These are phyloP conservation scores for Allium fistulosum DNA, from an alignment of 106 monocot species.

Conservation along the genomic window DNA sequence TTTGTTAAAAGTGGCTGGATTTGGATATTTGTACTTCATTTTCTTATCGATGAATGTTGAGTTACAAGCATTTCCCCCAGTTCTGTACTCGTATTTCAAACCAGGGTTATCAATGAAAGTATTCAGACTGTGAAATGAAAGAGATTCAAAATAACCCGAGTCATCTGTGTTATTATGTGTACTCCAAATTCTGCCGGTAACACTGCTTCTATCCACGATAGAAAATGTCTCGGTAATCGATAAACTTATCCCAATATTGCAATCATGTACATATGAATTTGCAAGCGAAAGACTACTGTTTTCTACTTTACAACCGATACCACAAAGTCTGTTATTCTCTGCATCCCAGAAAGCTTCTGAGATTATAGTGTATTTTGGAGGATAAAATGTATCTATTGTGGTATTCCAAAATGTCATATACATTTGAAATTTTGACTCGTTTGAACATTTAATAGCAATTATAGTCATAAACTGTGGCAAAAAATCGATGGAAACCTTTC, in stretches of 20 bases:
- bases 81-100: conserved; percentile 31
- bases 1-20: neutral
- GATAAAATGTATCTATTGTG: conserved; percentile 8
- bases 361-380: conserved; percentile 9
- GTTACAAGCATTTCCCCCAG: too few species aligned
- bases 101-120: conserved; percentile 17
- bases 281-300: conserved; percentile 5
- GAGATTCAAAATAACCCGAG: conserved; percentile 11
- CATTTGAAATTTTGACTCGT: conserved; percentile 37
- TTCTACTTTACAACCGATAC: conserved; percentile 26
- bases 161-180: conserved; percentile 7
- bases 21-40: conserved; percentile 23
- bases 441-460: conserved; percentile 39
- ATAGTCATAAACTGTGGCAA: conserved; percentile 25
- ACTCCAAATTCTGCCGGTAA: conserved; percentile 39
- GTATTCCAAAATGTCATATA: conserved; percentile 40
- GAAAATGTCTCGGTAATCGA: conserved; percentile 36
- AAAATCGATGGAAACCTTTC: conserved; percentile 4
- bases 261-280: conserved; percentile 24
- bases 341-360: conserved; percentile 59
- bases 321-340: conserved; percentile 25
- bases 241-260: conserved; percentile 36
- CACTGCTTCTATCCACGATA: conserved; percentile 21
- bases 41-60: conserved; percentile 9
- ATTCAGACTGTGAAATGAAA: conserved; percentile 3